phyloP scores from a whole-genome alignment of 495 filamentous ascomycete species.

The Hypoxylon lienhwacheense region DNA sequence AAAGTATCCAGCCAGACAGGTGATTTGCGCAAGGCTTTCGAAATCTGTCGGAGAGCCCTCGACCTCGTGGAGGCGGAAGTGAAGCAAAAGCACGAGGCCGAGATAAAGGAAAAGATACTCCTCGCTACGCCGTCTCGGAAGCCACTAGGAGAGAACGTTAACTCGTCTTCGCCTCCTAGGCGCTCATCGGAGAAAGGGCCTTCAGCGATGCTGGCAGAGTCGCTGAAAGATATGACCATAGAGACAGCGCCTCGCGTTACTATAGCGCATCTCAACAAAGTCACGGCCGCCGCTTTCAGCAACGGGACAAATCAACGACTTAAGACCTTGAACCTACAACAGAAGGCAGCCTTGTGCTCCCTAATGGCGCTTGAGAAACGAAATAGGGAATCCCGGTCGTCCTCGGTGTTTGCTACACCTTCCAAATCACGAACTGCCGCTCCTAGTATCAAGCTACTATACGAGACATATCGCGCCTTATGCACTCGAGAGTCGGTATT shows the following conservation, averaged over 20 bases:
- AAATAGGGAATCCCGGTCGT: conserved; percentile 48
- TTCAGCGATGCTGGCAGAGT: conserved; percentile 42
- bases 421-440: conserved; percentile 47
- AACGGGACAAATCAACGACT: conserved; percentile 82
- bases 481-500: conserved; percentile 84
- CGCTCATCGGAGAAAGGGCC: conserved; percentile 37
- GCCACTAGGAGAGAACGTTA: conserved; percentile 50
- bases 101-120: conserved; percentile 53
- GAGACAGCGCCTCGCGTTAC: conserved; percentile 85
- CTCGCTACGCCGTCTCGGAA: conserved; percentile 49
- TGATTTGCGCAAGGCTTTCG: conserved; percentile 92
- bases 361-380: conserved; percentile 77
- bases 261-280: conserved; percentile 85
- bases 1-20: conserved; percentile 93
- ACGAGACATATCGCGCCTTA: conserved; percentile 72
- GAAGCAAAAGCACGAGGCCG: conserved; percentile 60
- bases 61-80: conserved; percentile 88
- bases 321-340: conserved; percentile 86
- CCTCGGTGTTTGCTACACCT: conserved; percentile 50
- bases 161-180: conserved; percentile 57
- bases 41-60: conserved; percentile 86
- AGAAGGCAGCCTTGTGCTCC: conserved; percentile 92
- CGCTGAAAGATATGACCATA: conserved; percentile 61
- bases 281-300: conserved; percentile 82
- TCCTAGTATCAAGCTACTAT: conserved; percentile 77